Evolutionary conservation across 768 basidiomycete genomes (phyloP), one percentile per base, ranked within the genome.

Genomic region (Suillus spraguei): DNA sequence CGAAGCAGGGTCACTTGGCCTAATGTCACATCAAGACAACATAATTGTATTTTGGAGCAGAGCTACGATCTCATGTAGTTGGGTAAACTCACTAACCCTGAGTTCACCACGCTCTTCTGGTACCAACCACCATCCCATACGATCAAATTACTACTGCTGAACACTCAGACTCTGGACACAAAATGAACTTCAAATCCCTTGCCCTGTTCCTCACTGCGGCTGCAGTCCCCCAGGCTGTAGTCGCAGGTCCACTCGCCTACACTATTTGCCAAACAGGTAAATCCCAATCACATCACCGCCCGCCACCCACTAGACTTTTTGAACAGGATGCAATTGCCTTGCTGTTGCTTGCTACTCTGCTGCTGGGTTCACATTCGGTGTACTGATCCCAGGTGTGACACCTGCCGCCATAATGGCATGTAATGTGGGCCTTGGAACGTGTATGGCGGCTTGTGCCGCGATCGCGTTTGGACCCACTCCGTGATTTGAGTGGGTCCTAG

Each of bases 101-200:
- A 24, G 24, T 24, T 22, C 6, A 32, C 28, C 50, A 20, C 17
- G 32, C 17, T 33, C 32, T 53, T 13, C 32, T 53, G 32, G 20
- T 6, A 53, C 32, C 10, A 53, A 28, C 24, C 49, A 33, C 10
- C 32, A 53, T 11, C 50, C 20, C 32, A 35, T 6, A 4, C 11
- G n/a, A 28, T 52, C 16, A 9, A 55, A 14, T 24, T 22, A n/a
- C n/a, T 2, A 28, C 39, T 28, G 28, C 28, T 28, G 4, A 28
- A 28, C 28, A 28, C 28, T 28, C 28, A 4, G 28, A 28, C 4
- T 28, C 28, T 28, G 28, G 4, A 4, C 28, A 28, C 28, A 28
- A 35, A 6, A 76, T 71, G 74, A 76, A 75, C 59, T 38, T 71
- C n/a, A 71, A 71, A 49, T 65, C 64, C 0, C 55, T 71, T 38